A percentile compares a stretch with the other conserved stretches of the same genome.
These are phyloP conservation scores for Monilinia vaccinii-corymbosi DNA, from an alignment of 2,329 filamentous ascomycete genomes.

Conservation along the genomic window DNA sequence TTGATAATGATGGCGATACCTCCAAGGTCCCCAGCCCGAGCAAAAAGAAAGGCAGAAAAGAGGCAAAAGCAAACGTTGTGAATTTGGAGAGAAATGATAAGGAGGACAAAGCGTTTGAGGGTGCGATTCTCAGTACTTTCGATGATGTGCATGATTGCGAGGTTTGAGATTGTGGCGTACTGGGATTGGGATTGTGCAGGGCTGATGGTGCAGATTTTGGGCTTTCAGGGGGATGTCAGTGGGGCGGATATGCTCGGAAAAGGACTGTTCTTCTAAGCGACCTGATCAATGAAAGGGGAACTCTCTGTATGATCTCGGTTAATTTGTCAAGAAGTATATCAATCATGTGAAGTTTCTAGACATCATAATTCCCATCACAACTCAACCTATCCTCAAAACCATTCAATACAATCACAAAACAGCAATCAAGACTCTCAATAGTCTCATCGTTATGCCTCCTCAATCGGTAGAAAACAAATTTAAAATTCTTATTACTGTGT, in stretches of 20 bases:
- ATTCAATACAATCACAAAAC: not conserved
- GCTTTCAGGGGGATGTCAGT: not conserved
- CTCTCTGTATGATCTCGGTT: not conserved
- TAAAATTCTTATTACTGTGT: not conserved
- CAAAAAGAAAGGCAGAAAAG: not conserved
- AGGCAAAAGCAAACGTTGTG: not conserved
- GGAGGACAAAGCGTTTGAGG: not conserved
- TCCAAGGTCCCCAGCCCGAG: not conserved
- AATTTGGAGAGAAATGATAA: not conserved
- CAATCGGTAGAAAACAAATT: not conserved
- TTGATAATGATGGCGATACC: not conserved
- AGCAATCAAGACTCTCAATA: not conserved
- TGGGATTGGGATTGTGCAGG: not conserved
- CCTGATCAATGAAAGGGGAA: not conserved
- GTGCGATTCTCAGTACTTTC: not conserved
- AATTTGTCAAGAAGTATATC: not conserved
- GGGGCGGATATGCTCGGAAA: not conserved
- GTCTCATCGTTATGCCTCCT: not conserved
- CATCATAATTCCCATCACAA: not conserved
- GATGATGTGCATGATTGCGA: not conserved
- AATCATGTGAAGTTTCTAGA: not conserved
- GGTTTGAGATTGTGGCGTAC: not conserved
- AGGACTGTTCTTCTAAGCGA: not conserved
- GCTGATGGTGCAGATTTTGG: not conserved
- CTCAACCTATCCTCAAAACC: not conserved